Base-by-base conservation (phyloP, 1,284 basidiomycete species). In the Fomitopsis schrenkii region DNA sequence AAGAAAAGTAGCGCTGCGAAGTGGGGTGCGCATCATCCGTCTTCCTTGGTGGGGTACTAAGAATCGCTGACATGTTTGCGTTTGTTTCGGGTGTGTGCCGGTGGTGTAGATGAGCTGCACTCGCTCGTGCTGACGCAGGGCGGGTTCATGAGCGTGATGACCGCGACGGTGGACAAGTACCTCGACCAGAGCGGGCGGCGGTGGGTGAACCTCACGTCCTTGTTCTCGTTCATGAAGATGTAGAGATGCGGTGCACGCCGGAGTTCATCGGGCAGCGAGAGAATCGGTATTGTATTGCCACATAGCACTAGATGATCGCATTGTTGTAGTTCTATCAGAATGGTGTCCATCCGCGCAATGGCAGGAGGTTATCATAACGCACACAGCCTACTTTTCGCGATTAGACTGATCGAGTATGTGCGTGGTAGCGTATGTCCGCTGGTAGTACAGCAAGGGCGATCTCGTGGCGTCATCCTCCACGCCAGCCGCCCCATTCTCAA, bases 121-220 rank as follows among this genome's bases (percentile, higher is more conserved):
- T 80, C 80, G 0, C 70, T 93, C 17, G 75, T 80, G 2, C 69
- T 68, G 0, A 76, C 77, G 36, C 91, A 95, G 66, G 59, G 68
- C 0, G 68, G 63, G 0, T 78, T 88, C 28, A 77, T 97, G 22
- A 62, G 73, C 1, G 70, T 71, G 3, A 82, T 96, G 74, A 73
- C 76, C 0, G 72, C 67, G 0, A 85, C 86, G 17, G 88, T 92
- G 0, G 82, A 91, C 63, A 89, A 86, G 71, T 93, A 97, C 70
- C 81, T 97, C 35, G 81, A 91, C 62, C 85, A 88, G 72, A 94
- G 90, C 72, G 95, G 92, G 36, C 80, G 95, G 64, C 82, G 93
- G 64, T 97, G 90, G 87, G 92, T 98, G 30, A 87, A 93, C 67
- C 81, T 98, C 75, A 76, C 80, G 58, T 69, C 77, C 55, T 74